Percentiles rank a stretch among this genome's conserved stretches.
phyloP scores from a whole-genome alignment of 495 filamentous ascomycete species.

The Peziza echinospora region DNA sequence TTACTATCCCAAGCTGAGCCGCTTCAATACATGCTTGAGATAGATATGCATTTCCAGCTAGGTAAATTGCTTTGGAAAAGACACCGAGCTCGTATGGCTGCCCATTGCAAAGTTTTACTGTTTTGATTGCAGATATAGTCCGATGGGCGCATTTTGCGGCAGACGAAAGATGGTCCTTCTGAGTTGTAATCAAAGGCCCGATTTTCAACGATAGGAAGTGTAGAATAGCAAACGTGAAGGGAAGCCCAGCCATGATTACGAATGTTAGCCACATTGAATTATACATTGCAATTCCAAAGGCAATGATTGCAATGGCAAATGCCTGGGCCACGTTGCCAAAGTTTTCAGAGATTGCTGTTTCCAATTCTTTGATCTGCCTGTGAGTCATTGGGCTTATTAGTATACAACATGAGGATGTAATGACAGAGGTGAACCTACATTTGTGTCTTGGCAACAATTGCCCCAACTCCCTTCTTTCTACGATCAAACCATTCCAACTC shows the following conservation, averaged over 20 bases:
- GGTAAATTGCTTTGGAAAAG: constrained; percentile 36
- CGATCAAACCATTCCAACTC: constrained; percentile 71
- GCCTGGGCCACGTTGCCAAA: constrained; percentile 48
- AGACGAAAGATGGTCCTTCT: constrained; percentile 42
- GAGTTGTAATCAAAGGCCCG: constrained; percentile 41
- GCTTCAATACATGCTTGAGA: constrained; percentile 45
- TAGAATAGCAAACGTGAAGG: constrained; percentile 40
- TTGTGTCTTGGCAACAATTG: constrained; percentile 47
- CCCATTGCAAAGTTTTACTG: constrained; percentile 74
- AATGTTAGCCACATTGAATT: constrained; percentile 71
- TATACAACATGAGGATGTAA: not conserved
- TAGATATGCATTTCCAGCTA: constrained; percentile 42
- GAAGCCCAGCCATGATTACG: constrained; percentile 55
- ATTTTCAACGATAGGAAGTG: constrained; percentile 36
- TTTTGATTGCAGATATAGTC: constrained; percentile 52
- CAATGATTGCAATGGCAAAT: constrained; percentile 34
- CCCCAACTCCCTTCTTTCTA: constrained; percentile 45
- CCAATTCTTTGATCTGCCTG: constrained; percentile 66
- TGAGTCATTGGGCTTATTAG: not conserved
- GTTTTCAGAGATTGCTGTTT: constrained; percentile 55
- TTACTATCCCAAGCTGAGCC: constrained; percentile 46
- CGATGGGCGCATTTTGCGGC: constrained; percentile 53
- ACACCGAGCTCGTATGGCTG: constrained; percentile 44
- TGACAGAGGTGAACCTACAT: constrained; percentile 33
- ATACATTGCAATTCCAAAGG: constrained; percentile 48